Evolutionary conservation across 352 stramenopile genomes (phyloP).

Genomic region (Globisporangium radiosum): DNA sequence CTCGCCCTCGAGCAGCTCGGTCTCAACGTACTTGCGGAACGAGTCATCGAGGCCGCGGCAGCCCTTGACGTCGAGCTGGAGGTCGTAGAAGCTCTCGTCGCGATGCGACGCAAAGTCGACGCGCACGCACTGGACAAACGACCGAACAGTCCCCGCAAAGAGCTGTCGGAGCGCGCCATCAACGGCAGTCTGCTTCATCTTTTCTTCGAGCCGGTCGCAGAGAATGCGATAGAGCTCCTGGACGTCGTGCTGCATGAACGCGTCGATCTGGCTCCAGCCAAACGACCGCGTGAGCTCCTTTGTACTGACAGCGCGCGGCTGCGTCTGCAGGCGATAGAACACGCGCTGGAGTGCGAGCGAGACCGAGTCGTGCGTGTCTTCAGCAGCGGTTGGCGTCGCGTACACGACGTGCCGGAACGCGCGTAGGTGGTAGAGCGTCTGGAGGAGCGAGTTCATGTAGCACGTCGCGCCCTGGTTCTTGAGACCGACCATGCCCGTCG

Average conservation of each 20-base stretch:
- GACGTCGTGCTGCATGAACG: slow-evolving; percentile 92
- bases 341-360: slow-evolving; percentile 79
- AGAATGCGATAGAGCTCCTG: slow-evolving; percentile 90
- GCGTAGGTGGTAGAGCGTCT: slow-evolving; percentile 88
- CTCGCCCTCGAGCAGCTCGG: slow-evolving; percentile 90
- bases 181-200: slow-evolving; percentile 87
- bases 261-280: slow-evolving; percentile 87
- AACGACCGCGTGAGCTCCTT: slow-evolving; percentile 92
- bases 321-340: slow-evolving; percentile 76
- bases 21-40: slow-evolving; percentile 90
- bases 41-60: slow-evolving; percentile 85
- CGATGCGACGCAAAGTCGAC: slow-evolving; percentile 85
- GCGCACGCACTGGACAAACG: slow-evolving; percentile 89
- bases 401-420: slow-evolving; percentile 85
- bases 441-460: slow-evolving; percentile 92
- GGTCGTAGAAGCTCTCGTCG: slow-evolving; percentile 90
- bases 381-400: slow-evolving; percentile 60
- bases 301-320: slow-evolving; percentile 80
- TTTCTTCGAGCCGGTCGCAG: slow-evolving; percentile 90
- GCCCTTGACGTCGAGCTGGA: slow-evolving; percentile 91
- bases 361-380: slow-evolving; percentile 83
- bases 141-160: slow-evolving; percentile 87
- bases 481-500: slow-evolving; percentile 82
- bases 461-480: slow-evolving; percentile 91
- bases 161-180: slow-evolving; percentile 78